Base-by-base conservation (phyloP, 2,329 filamentous ascomycete genomes). In the Venturia effusa region DNA sequence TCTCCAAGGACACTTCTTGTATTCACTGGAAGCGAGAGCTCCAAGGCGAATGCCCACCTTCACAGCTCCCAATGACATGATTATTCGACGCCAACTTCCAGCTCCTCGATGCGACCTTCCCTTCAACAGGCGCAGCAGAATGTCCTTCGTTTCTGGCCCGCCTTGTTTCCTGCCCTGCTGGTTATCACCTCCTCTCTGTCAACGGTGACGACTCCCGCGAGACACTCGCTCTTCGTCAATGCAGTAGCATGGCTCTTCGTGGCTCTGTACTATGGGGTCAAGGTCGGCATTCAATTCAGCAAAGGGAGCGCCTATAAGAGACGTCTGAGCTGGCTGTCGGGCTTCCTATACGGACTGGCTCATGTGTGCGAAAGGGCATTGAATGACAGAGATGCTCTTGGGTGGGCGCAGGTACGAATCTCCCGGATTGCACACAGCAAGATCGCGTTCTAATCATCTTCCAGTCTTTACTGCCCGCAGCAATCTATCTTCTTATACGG, bases 341-440 rank as follows among this genome's bases (percentile, higher is more conserved):
- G 78, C 41, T 72, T 67, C 11, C 70, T 79, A 61, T 70, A 79
- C 43, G 76, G 74, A 13, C 67, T 80, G 61, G 72, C 75, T 30
- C 70, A 71, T 45, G 70, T 80, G 43, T 79, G 78, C 70, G 77
- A 79, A 66, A 68, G 77, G 63, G 74, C 73, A 24, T 74, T 76
- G n/a, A 73, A 74, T 67, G 76, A 78, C 66, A 74, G 73, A 61
- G 71, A 74, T 65, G 75, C 74, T 48, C 73, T 78, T n/a, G 76
- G 76, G 74, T 75, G 75, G 71, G 75, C 75, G 27, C 79, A 80
- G 75, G 78, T 79, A 66, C 67, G 65, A 22, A 17, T 67, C 45
- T 37, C 67, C n/a, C 63, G 68, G 40, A 63, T 64, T 61, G 48
- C 61, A 51, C 61, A 64, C 19, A 67, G 67, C 51, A 51, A 69